A percentile compares a stretch with the other conserved stretches of the same genome.
Evolutionary conservation across 2,329 filamentous ascomycete genomes (phyloP).

Genomic region (Colletotrichum sp.): DNA sequence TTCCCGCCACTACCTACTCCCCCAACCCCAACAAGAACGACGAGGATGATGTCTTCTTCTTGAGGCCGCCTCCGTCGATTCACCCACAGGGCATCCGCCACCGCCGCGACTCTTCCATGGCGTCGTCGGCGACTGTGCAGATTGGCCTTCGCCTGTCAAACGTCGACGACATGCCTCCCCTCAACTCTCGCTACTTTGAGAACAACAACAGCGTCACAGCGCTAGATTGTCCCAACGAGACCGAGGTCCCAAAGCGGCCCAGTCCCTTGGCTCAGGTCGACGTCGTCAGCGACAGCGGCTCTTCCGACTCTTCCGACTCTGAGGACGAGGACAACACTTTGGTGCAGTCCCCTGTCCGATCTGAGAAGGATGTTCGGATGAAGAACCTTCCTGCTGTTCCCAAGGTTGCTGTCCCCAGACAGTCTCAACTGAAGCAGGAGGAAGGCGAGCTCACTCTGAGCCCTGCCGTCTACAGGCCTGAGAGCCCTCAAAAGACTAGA

Average conservation of each 20-base stretch:
- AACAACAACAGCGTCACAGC: slow-evolving; percentile 42
- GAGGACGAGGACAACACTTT: slow-evolving; percentile 18
- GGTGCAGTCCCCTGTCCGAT: slow-evolving; percentile 20
- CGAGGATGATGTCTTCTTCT: slow-evolving; percentile 1
- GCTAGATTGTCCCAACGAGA: slow-evolving; percentile 37
- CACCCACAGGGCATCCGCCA: slow-evolving; percentile 44
- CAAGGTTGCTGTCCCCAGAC: neutral
- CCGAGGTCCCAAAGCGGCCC: slow-evolving; percentile 27
- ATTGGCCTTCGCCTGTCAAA: slow-evolving; percentile 73
- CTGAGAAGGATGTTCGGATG: slow-evolving; percentile 36
- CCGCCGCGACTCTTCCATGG: slow-evolving; percentile 64
- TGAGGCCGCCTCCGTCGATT: slow-evolving; percentile 20
- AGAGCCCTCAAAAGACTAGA: slow-evolving; percentile 37
- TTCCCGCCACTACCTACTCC: slow-evolving; percentile 55
- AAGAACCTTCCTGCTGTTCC: slow-evolving; percentile 45
- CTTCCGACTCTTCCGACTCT: slow-evolving; percentile 26
- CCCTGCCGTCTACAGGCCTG: slow-evolving; percentile 57
- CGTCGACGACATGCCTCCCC: slow-evolving; percentile 53
- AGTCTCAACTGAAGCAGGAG: slow-evolving; percentile 15
- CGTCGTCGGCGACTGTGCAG: slow-evolving; percentile 72
- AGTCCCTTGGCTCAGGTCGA: slow-evolving; percentile 32
- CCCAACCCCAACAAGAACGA: slow-evolving; percentile 2
- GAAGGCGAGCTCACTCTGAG: slow-evolving; percentile 47
- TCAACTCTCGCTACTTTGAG: slow-evolving; percentile 33
- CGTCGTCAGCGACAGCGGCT: neutral